These are phyloP conservation scores for Phytophthora colocasiae DNA, from an alignment of 352 stramenopile genomes.

Conservation along the genomic window DNA sequence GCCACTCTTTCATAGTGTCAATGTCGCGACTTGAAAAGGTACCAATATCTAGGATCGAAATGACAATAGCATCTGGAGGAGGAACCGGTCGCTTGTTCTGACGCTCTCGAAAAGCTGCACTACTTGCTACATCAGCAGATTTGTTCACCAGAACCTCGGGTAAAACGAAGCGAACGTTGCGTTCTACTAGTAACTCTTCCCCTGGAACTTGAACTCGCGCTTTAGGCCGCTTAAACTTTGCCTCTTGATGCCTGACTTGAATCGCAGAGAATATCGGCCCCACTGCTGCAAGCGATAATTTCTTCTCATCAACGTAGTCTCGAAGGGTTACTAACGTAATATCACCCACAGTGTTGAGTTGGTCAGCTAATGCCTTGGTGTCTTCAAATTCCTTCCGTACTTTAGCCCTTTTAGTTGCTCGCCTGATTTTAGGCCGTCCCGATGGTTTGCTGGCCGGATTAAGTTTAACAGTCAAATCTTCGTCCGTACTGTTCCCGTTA, in stretches of 20 bases:
- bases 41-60: background rate
- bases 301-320: no score
- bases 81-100: background rate
- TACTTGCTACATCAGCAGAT: background rate
- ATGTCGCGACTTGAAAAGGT: background rate
- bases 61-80: background rate
- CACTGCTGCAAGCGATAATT: no score
- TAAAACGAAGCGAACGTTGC: background rate
- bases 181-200: background rate
- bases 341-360: no score
- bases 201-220: background rate
- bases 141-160: slow-evolving; percentile 6
- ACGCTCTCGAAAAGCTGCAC: background rate
- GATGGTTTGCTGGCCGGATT: slow-evolving; percentile 4
- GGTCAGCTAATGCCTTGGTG: slow-evolving; percentile 1
- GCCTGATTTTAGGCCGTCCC: background rate
- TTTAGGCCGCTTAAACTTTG: background rate
- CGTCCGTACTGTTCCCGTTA: background rate
- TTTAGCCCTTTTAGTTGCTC: slow-evolving; percentile 11
- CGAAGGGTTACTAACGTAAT: no score
- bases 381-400: slow-evolving; percentile 5
- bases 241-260: background rate
- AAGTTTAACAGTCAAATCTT: background rate
- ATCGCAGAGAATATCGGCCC: no score
- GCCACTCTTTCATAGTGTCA: slow-evolving; percentile 1